Base-by-base conservation (phyloP, 768 basidiomycete genomes). In the Leccinum uliginosum region DNA sequence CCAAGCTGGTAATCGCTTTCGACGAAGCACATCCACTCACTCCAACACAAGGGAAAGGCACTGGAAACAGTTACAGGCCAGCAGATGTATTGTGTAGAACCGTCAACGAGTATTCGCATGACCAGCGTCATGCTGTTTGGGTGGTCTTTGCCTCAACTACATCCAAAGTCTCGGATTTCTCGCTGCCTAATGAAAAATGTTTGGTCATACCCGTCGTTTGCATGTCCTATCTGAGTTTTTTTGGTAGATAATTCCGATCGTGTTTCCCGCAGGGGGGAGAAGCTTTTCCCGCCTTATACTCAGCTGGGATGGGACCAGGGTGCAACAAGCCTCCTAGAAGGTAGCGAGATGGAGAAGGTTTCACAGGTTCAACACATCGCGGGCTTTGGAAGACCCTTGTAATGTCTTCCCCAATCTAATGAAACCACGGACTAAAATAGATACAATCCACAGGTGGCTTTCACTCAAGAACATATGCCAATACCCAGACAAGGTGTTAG, bases 391-490 rank as follows among this genome's bases (percentile, higher is more conserved):
- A 19, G 54, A 17, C 26, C 26, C n/a, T 40, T 29, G 26, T 38
- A 29, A 32, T 27, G 34, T 32, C 27, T 15, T 23, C 4, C n/a
- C 9, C 3, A 29, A n/a, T 12, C 19, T 21, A n/a, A 24, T 14
- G 24, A 1, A n/a, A 27, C 19, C 8, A 6, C 1, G 2, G 11
- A 51, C 24, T 47, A 5, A 56, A 6, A 10, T 40, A n/a, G n/a
- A 40, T 8, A 2, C 9, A 2, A 2, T 29, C 17, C 43, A 34
- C 38, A 61, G 60, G 19, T 56, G 60, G 60, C 5, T 10, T 2
- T 57, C 59, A n/a, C 29, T 66, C 2, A 57, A 55, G 47, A n/a
- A 21, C 3, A 52, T 34, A 10, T 21, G 40, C 45, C 2, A 23
- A 1, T 4, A 4, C n/a, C 6, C 38, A 19, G 9, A 11, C 10